A percentile compares a stretch with the other conserved stretches of the same genome.
phyloP scores from a whole-genome alignment of 495 filamentous ascomycete species.

The Hamigera avellanea region DNA sequence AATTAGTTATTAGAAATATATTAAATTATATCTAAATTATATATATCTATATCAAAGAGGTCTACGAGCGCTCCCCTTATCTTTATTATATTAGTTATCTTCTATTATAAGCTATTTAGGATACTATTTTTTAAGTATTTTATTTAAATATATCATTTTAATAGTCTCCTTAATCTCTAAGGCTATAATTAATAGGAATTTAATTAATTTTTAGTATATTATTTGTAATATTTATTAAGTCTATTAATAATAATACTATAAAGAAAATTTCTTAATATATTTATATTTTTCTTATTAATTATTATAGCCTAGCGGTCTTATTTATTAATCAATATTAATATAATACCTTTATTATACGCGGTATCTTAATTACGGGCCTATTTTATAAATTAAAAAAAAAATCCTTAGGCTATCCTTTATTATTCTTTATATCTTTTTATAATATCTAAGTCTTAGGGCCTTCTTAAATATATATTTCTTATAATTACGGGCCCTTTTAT shows the following conservation, averaged over 20 bases:
- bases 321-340: conserved; percentile 1
- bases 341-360: conserved; percentile 1
- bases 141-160: conserved; percentile 7
- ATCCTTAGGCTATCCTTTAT: conserved; percentile 2
- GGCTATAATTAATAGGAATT: conserved; percentile 8
- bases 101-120: conserved; percentile 8
- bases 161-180: conserved; percentile 12
- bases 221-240: conserved; percentile 12
- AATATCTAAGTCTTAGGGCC: background rate
- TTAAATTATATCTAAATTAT: conserved; percentile 8
- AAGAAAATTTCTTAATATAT: conserved; percentile 14
- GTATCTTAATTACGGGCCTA: conserved; percentile 3
- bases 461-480: conserved; percentile 3
- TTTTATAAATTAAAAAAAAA: conserved; percentile 6
- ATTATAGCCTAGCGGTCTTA: conserved; percentile 1
- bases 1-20: conserved; percentile 12
- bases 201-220: conserved; percentile 6
- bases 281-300: conserved; percentile 6
- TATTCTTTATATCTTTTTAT: background rate
- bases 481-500: background rate
- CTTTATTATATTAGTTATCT: conserved; percentile 2
- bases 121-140: conserved; percentile 16
- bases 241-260: conserved; percentile 4
- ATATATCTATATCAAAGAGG: conserved; percentile 15
- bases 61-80: conserved; percentile 1